A percentile compares a stretch with the other conserved stretches of the same genome.
Evolutionary conservation across 164 flowering plant species (phyloP).

Genomic region (Liquidambar formosana): DNA sequence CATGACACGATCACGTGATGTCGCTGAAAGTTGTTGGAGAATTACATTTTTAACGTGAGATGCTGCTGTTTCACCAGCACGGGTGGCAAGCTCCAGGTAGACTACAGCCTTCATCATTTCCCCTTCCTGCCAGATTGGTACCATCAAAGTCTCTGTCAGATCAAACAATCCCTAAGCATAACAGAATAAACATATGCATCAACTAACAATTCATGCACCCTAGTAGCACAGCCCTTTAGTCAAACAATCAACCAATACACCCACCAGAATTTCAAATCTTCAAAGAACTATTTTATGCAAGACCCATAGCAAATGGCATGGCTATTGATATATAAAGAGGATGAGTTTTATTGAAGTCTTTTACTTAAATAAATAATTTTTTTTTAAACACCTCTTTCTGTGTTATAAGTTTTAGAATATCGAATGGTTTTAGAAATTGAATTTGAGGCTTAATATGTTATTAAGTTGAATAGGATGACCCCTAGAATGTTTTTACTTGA

Average conservation of each 20-base stretch:
- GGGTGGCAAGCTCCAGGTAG: conserved; percentile 84
- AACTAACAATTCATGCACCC: neutral
- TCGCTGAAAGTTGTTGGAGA: conserved; percentile 54
- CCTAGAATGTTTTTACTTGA: neutral
- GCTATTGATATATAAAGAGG: no score
- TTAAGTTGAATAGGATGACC: neutral
- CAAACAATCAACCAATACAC: neutral
- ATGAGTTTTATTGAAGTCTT: no score
- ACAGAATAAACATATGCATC: neutral
- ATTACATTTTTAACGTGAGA: conserved; percentile 63
- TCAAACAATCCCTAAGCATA: conserved; percentile 1
- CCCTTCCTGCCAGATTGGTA: conserved; percentile 61
- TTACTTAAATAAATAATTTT: no score
- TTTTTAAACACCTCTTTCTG: no score
- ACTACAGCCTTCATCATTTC: conserved; percentile 72
- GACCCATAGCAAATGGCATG: neutral
- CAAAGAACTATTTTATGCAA: neutral
- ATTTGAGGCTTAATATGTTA: neutral
- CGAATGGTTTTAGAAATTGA: no score
- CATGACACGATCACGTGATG: conserved; percentile 62
- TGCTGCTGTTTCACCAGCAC: conserved; percentile 84
- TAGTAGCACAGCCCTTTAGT: neutral
- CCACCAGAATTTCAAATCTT: neutral
- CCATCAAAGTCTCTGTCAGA: conserved; percentile 5
- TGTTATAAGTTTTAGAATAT: no score